Percentiles rank a stretch among this genome's conserved stretches.
phyloP scores from a whole-genome alignment of 2,329 filamentous ascomycete genomes.

The Talaromyces sp. region DNA sequence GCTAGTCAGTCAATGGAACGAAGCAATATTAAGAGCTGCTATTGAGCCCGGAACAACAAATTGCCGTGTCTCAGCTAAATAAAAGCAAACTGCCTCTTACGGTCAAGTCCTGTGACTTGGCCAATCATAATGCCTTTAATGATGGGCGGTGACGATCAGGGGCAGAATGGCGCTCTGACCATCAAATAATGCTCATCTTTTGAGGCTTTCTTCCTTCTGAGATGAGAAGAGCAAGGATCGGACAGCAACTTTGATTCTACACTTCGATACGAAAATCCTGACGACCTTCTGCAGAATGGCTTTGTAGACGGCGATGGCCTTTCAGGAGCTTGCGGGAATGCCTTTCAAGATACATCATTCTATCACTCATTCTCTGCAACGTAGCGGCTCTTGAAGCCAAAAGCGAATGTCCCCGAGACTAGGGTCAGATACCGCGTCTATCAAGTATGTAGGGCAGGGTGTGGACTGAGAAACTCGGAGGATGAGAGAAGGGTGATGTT shows the following conservation, averaged over 20 bases:
- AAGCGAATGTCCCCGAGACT: too few relatives aligned
- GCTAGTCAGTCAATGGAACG: background rate
- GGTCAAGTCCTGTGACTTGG: background rate
- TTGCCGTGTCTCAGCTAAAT: background rate
- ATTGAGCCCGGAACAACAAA: background rate
- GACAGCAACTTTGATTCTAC: background rate
- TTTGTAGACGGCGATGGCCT: background rate
- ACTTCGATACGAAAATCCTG: background rate
- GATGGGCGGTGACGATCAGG: background rate
- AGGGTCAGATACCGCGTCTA: too few relatives aligned
- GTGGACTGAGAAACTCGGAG: too few relatives aligned
- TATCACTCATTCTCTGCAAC: background rate
- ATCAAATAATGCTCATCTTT: background rate
- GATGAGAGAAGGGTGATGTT: background rate
- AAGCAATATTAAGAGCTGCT: background rate
- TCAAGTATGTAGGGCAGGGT: too few relatives aligned
- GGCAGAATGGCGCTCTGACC: slow-evolving; percentile 4
- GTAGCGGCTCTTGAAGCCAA: background rate
- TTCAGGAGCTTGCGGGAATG: background rate
- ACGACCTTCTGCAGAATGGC: background rate
- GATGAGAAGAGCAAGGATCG: background rate
- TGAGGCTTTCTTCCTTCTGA: background rate
- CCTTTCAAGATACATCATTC: background rate
- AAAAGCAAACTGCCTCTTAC: background rate
- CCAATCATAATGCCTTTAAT: background rate